Percentiles rank a stretch among this genome's conserved stretches.
These are phyloP conservation scores for Diversispora epigaea DNA, from an alignment of 192 early-diverging fungal species.

Conservation along the genomic window DNA sequence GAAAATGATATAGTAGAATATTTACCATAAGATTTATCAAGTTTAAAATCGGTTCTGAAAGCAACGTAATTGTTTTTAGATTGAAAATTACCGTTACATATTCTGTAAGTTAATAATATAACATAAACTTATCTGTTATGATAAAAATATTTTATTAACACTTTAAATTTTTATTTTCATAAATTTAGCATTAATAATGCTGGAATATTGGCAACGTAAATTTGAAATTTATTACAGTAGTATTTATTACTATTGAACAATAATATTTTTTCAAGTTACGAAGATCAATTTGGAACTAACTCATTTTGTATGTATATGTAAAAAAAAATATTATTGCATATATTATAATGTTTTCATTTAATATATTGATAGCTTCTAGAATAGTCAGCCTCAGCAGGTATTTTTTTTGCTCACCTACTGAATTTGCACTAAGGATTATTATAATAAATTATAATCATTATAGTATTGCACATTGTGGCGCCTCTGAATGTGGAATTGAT, in stretches of 20 bases:
- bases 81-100: too few relatives aligned
- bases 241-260: too few relatives aligned
- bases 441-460: slow-evolving; percentile 10
- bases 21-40: slow-evolving; percentile 37
- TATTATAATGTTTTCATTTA: too few relatives aligned
- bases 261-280: slow-evolving; percentile 27
- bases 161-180: too few relatives aligned
- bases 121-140: too few relatives aligned
- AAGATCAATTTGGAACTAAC: slow-evolving; percentile 48
- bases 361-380: not conserved
- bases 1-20: slow-evolving; percentile 38
- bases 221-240: not conserved
- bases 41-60: slow-evolving; percentile 23
- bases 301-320: slow-evolving; percentile 43
- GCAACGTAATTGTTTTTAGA: slow-evolving; percentile 38
- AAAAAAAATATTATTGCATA: not conserved
- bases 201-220: slow-evolving; percentile 34
- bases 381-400: slow-evolving; percentile 46
- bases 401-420: not conserved
- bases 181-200: too few relatives aligned
- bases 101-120: too few relatives aligned
- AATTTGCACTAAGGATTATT: too few relatives aligned
- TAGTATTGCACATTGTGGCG: slow-evolving; percentile 36
- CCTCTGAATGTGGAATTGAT: slow-evolving; percentile 34
- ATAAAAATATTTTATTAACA: too few relatives aligned